phyloP scores from a whole-genome alignment of 2,329 filamentous ascomycete genomes.

The Fusarium buharicum region DNA sequence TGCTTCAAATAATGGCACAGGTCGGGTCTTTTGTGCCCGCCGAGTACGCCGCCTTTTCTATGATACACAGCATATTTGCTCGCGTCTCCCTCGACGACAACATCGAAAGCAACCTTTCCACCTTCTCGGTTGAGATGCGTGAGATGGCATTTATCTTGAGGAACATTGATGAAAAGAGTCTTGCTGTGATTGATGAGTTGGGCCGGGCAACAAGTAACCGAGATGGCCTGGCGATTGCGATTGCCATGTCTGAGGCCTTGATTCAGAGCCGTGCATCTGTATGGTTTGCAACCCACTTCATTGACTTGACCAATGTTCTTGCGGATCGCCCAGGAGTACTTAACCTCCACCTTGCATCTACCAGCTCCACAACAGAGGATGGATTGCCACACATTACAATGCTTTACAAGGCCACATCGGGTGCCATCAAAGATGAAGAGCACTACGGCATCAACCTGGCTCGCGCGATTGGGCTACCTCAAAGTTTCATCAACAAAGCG shows the following conservation, averaged over 20 bases:
- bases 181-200: conserved; percentile 90
- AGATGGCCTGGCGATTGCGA: conserved; percentile 88
- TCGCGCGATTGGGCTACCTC: conserved; percentile 76
- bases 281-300: conserved; percentile 96
- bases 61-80: conserved; percentile 86
- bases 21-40: conserved; percentile 92
- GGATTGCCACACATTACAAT: conserved; percentile 76
- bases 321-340: conserved; percentile 80
- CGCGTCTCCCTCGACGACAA: conserved; percentile 87
- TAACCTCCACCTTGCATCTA: conserved; percentile 82
- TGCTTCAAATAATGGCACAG: conserved; percentile 93
- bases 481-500: conserved; percentile 73
- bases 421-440: conserved; percentile 70
- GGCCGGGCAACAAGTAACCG: conserved; percentile 89
- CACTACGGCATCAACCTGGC: conserved; percentile 90
- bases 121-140: conserved; percentile 93
- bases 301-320: conserved; percentile 81
- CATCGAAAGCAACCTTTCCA: conserved; percentile 90
- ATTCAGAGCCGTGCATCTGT: conserved; percentile 81
- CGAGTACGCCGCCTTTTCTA: conserved; percentile 80
- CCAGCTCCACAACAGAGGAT: conserved; percentile 63
- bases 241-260: conserved; percentile 89
- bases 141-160: conserved; percentile 92
- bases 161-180: conserved; percentile 79
- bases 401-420: conserved; percentile 84